A percentile compares a stretch with the other conserved stretches of the same genome.
These are phyloP conservation scores for Penicillium sp. DNA, from an alignment of 2,329 filamentous ascomycete genomes.

Conservation along the genomic window DNA sequence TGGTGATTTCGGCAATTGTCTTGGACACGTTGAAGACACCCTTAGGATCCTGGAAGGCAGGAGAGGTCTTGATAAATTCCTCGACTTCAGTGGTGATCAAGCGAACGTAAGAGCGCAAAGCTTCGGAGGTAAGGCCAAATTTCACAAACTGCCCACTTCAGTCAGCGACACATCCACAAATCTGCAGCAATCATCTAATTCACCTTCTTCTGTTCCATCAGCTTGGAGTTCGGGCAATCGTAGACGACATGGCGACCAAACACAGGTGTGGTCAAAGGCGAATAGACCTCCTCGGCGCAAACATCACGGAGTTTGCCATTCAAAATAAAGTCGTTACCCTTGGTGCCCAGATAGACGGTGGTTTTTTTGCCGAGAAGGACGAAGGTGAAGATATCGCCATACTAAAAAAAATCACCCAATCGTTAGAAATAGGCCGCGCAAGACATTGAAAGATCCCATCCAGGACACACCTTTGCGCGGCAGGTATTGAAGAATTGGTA, in stretches of 20 bases:
- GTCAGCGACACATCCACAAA: no score
- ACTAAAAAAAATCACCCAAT: conserved; percentile 43
- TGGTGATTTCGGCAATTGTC: conserved; percentile 77
- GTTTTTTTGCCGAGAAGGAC: conserved; percentile 82
- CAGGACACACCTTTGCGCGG: conserved; percentile 61
- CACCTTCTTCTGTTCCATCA: conserved; percentile 96
- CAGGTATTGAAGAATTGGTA: conserved; percentile 59
- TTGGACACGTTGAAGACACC: conserved; percentile 67
- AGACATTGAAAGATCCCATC: not conserved
- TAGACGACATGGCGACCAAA: conserved; percentile 86
- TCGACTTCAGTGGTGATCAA: conserved; percentile 71
- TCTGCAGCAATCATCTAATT: conserved; percentile 11
- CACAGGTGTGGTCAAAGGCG: conserved; percentile 62
- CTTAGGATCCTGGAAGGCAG: conserved; percentile 60
- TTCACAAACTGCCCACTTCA: conserved; percentile 51
- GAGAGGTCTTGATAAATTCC: conserved; percentile 63
- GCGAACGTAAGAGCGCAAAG: conserved; percentile 65
- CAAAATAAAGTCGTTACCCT: conserved; percentile 84
- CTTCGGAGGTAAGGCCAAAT: conserved; percentile 56
- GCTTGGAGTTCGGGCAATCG: conserved; percentile 82
- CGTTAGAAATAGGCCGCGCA: conserved; percentile 2
- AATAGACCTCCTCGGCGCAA: conserved; percentile 86
- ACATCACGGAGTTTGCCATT: conserved; percentile 88
- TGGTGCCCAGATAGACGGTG: conserved; percentile 73
- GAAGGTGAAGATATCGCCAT: conserved; percentile 87